These are phyloP conservation scores for Leccinum subrobustum DNA, from an alignment of 1,284 basidiomycete genomes.

Conservation along the genomic window DNA sequence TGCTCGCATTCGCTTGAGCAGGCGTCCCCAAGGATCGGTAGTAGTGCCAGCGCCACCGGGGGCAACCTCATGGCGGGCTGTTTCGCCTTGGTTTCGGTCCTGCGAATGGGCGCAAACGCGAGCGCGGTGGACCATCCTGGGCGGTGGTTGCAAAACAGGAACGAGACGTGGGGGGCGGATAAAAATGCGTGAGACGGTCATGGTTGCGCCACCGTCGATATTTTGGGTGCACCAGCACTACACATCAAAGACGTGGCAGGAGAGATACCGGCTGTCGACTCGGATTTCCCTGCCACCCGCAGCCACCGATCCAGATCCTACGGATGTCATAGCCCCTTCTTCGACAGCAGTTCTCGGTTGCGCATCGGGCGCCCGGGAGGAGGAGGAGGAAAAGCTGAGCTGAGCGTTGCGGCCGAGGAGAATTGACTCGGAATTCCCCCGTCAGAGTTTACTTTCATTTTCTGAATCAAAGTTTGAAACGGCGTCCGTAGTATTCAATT, in stretches of 20 bases:
- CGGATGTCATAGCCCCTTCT: slow-evolving; percentile 20
- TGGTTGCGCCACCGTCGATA: slow-evolving; percentile 39
- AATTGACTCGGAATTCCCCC: too few relatives aligned
- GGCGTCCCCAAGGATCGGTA: slow-evolving; percentile 14
- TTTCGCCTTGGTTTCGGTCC: slow-evolving; percentile 57
- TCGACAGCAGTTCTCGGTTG: slow-evolving; percentile 17
- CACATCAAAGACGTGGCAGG: slow-evolving; percentile 36
- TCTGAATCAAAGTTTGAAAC: too few relatives aligned
- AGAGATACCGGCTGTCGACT: slow-evolving; percentile 69
- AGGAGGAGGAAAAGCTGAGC: too few relatives aligned
- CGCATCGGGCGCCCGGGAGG: slow-evolving; percentile 9
- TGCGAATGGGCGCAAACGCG: slow-evolving; percentile 77
- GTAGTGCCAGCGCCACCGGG: slow-evolving; percentile 46
- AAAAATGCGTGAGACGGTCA: slow-evolving; percentile 28
- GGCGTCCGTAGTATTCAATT: too few relatives aligned
- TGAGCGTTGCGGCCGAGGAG: too few relatives aligned
- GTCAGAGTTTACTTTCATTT: too few relatives aligned
- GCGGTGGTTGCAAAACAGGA: slow-evolving; percentile 11
- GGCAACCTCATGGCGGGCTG: slow-evolving; percentile 49
- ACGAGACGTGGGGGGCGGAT: background rate
- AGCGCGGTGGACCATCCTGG: slow-evolving; percentile 84
- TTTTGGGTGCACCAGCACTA: slow-evolving; percentile 28
- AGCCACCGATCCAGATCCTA: slow-evolving; percentile 37
- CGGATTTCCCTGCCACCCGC: slow-evolving; percentile 46
- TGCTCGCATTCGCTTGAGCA: slow-evolving; percentile 20